phyloP scores from a whole-genome alignment of 2,329 filamentous ascomycete genomes.

The Gliomastix tumulicola region DNA sequence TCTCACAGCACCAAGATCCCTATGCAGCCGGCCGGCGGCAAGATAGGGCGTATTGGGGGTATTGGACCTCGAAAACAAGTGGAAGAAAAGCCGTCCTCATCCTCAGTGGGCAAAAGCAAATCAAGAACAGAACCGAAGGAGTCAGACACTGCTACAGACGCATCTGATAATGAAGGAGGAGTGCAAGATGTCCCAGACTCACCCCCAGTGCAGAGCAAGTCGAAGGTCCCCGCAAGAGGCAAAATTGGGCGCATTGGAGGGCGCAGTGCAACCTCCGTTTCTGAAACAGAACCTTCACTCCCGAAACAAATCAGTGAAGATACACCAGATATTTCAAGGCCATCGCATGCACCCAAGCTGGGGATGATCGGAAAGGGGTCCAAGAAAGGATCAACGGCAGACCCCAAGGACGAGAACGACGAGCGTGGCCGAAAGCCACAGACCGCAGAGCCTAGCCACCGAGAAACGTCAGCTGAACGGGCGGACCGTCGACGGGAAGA shows the following conservation, averaged over 20 bases:
- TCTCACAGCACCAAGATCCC: not conserved
- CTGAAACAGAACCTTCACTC: no score
- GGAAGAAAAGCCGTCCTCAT: not conserved
- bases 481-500: conserved; percentile 45
- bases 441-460: no score
- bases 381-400: no score
- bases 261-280: not conserved
- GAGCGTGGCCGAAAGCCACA: no score
- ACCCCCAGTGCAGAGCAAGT: no score
- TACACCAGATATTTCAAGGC: no score
- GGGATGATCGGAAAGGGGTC: conserved; percentile 28
- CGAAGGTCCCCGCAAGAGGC: conserved; percentile 17
- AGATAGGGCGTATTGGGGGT: not conserved
- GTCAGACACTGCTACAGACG: conserved; percentile 2
- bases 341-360: conserved; percentile 12
- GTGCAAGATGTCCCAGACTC: no score
- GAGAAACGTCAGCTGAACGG: conserved; percentile 36
- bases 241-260: conserved; percentile 34
- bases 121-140: no score
- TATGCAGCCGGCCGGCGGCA: not conserved
- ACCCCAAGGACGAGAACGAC: no score
- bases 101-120: conserved; percentile 8
- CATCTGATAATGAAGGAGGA: conserved; percentile 8
- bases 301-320: no score
- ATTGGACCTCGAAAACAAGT: no score